Evolutionary conservation across 345 rosid genomes (phyloP).

Genomic region (Ceriops decandra): DNA sequence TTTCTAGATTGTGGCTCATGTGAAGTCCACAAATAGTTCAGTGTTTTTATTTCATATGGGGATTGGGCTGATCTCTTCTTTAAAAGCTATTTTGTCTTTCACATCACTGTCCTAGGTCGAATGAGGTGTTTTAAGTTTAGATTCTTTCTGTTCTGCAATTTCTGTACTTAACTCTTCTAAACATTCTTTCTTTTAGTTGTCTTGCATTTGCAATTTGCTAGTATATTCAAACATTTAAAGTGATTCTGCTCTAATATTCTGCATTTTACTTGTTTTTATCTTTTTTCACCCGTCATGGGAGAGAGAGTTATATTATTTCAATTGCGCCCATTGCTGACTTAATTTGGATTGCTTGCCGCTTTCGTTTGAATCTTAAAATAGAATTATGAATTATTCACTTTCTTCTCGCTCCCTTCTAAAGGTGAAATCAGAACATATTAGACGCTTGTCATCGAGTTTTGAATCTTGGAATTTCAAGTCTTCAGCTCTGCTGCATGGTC

Average conservation of each 20-base stretch:
- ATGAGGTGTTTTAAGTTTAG: not conserved
- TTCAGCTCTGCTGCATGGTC: conserved; percentile 14
- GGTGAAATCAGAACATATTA: conserved; percentile 22
- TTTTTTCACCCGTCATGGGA: not conserved
- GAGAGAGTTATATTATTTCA: not conserved
- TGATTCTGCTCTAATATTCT: no score
- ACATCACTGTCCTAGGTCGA: not conserved
- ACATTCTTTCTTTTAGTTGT: no score
- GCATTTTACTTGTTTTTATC: not conserved
- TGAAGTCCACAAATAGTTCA: not conserved
- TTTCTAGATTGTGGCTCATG: not conserved
- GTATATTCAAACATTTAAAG: no score
- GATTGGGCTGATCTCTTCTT: not conserved
- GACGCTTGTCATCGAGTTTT: conserved; percentile 6
- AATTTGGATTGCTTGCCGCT: not conserved
- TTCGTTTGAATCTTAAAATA: not conserved
- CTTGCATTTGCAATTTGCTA: no score
- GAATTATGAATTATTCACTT: not conserved
- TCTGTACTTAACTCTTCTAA: no score
- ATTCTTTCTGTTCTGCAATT: no score
- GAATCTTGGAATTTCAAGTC: conserved; percentile 1
- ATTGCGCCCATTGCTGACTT: not conserved
- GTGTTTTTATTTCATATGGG: not conserved
- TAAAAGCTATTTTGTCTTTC: not conserved
- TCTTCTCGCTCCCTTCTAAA: not conserved